These are phyloP conservation scores for Amniculicola lignicola DNA, from an alignment of 495 filamentous ascomycete species.

Conservation along the genomic window DNA sequence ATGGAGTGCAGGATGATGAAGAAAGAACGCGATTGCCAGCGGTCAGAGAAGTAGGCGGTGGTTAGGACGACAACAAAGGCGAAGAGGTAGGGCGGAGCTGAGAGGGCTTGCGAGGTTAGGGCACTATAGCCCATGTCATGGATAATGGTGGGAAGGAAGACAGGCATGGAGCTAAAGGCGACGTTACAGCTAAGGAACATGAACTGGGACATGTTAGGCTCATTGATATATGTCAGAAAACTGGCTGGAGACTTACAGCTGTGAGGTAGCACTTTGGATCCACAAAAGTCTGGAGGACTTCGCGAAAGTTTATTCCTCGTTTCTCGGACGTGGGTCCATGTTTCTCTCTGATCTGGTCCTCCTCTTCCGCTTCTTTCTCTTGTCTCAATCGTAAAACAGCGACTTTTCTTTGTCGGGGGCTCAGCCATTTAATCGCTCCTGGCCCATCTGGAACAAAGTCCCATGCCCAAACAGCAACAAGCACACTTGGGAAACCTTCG, in stretches of 20 bases:
- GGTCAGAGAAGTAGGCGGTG: conserved; percentile 72
- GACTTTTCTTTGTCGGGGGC: conserved; percentile 64
- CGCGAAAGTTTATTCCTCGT: conserved; percentile 58
- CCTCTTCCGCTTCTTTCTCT: conserved; percentile 58
- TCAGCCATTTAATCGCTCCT: conserved; percentile 65
- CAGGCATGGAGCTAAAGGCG: conserved; percentile 77
- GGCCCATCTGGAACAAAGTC: conserved; percentile 71
- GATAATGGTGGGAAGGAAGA: conserved; percentile 80
- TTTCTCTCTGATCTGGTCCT: conserved; percentile 42
- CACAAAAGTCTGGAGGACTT: conserved; percentile 38
- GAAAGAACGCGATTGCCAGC: conserved; percentile 63
- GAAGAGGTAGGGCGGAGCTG: conserved; percentile 76
- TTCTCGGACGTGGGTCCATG: conserved; percentile 43
- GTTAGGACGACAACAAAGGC: conserved; percentile 67
- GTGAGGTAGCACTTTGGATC: conserved; percentile 35
- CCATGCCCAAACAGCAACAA: conserved; percentile 63
- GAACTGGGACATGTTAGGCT: conserved; percentile 39
- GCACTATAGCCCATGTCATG: conserved; percentile 72
- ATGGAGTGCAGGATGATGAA: conserved; percentile 62
- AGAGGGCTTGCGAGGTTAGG: conserved; percentile 74
- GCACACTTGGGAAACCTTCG: conserved; percentile 72
- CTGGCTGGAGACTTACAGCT: conserved; percentile 17
- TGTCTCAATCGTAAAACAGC: conserved; percentile 59
- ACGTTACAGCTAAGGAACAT: conserved; percentile 63
- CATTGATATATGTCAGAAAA: neutral